Evolutionary conservation across 2,329 filamentous ascomycete species (phyloP), one percentile per base, ranked within the genome.

Genomic region (Microdochium nivale): DNA sequence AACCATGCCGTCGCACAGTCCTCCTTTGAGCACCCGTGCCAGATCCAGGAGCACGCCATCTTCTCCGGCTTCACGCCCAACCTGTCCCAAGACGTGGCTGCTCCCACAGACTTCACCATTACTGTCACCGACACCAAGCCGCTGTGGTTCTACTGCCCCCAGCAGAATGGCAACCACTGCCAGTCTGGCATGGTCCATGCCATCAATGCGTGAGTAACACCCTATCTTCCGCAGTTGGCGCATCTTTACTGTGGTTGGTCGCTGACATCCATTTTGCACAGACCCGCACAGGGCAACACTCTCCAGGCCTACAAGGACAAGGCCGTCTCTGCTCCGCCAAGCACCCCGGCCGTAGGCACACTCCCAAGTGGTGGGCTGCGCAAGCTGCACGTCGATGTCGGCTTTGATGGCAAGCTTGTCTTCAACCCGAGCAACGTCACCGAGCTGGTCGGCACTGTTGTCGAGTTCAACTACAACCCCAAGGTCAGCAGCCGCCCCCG

Each of bases 111-210:
- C 8, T 78, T 73, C 60, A 71, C 69, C 27, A 69, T 78, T 53
- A 67, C 65, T 2, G 59, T 78, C 44, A 70, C 72, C 35, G 67
- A 75, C 56, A 72, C 69, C 3, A 69, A 71, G 53, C 71, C 75
- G 3, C 65, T 75, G 19, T 78, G 74, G 73, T 67, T 73, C 53
- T 79, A 78, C 58, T 78, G 75, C 63, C 66, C 62, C 19, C 66
- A 70, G 50, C 65, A 65, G 3, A 67, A 64, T 27, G 66, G 61
- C 1, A 66, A 68, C 35, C 73, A 78, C 57, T 79, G 76, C 60
- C 69, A 76, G 56, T 64, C 53, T 23, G 68, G 68, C 50, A 71
- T 71, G 69, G 62, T 71, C 1, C 66, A 68, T 25, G 56, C 64
- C 49, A 64, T 71, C 55, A 71, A 71, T 55, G 62, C 67, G 60